phyloP scores from a whole-genome alignment of 2,329 filamentous ascomycete species.

The Colletotrichum sublineola region DNA sequence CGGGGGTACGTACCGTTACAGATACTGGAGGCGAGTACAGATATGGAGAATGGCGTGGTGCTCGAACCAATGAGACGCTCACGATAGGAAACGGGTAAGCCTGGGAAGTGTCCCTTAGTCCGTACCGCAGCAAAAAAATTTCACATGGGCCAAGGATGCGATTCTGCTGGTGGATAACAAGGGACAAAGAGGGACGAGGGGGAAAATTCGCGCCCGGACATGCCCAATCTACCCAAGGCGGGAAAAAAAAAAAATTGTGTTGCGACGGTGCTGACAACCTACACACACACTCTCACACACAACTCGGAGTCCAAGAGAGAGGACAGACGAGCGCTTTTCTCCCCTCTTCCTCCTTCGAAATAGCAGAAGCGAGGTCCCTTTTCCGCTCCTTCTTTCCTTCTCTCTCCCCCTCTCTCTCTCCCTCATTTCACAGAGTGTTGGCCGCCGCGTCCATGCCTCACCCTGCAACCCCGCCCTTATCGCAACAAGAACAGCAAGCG shows the following conservation, averaged over 20 bases:
- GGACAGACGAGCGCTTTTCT: constrained; percentile 39
- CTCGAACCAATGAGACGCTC: constrained; percentile 4
- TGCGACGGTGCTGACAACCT: constrained; percentile 31
- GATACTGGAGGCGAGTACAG: not conserved
- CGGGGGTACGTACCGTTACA: constrained; percentile 33
- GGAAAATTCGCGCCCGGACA: constrained; percentile 24
- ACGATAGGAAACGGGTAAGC: constrained; percentile 37
- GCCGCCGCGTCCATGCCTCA: constrained; percentile 58
- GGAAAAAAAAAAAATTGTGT: constrained; percentile 40
- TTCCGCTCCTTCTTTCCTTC: constrained; percentile 4
- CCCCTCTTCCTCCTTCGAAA: constrained; percentile 32
- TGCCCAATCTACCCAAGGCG: constrained; percentile 28
- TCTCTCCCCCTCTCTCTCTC: constrained; percentile 3
- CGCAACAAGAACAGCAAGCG: constrained; percentile 44
- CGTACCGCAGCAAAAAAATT: constrained; percentile 33
- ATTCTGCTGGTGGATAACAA: constrained; percentile 40
- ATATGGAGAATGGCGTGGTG: constrained; percentile 3
- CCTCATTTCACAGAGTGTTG: constrained; percentile 11
- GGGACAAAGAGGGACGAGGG: constrained; percentile 26
- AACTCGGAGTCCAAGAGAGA: constrained; percentile 38
- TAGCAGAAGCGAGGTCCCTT: constrained; percentile 34
- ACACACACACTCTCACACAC: constrained; percentile 17
- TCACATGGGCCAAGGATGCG: constrained; percentile 44
- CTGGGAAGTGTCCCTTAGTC: constrained; percentile 2
- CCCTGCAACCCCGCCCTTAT: constrained; percentile 60